Conservation (phyloP, 352 stramenopile genomes). For the Saprolegnia parasitica region DNA sequence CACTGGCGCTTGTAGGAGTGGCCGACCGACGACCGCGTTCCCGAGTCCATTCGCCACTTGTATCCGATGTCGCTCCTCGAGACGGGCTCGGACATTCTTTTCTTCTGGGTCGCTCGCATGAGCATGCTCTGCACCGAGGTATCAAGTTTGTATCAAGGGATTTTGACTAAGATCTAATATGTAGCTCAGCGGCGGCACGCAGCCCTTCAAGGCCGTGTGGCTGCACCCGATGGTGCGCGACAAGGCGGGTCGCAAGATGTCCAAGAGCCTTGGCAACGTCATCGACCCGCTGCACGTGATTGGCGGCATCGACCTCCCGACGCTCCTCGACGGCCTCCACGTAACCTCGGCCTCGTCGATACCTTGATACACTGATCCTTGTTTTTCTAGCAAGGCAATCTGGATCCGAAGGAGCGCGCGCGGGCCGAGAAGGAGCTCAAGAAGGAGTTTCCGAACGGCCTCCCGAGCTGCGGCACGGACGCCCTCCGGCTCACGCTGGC, state of each 20-base stretch:
- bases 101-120: slow-evolving; percentile 99
- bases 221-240: slow-evolving; percentile 98
- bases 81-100: slow-evolving; percentile 99
- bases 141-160: slow-evolving; percentile 23
- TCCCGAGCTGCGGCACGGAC: slow-evolving; percentile 98
- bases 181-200: slow-evolving; percentile 85
- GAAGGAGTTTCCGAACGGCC: slow-evolving; percentile 97
- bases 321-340: slow-evolving; percentile 94
- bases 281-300: slow-evolving; percentile 98
- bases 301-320: slow-evolving; percentile 91
- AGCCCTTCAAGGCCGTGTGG: slow-evolving; percentile 97
- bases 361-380: neutral
- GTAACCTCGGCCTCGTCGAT: neutral
- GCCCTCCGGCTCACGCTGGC: slow-evolving; percentile 98
- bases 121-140: slow-evolving; percentile 49
- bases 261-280: slow-evolving; percentile 99
- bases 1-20: slow-evolving; percentile 77
- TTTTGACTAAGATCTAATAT: slow-evolving; percentile 91
- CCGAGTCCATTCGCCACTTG: slow-evolving; percentile 76
- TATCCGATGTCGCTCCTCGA: slow-evolving; percentile 97
- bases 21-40: slow-evolving; percentile 46
- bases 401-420: slow-evolving; percentile 95
- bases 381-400: slow-evolving; percentile 80
- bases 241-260: slow-evolving; percentile 99
- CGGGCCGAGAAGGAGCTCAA: slow-evolving; percentile 97